Percentiles rank a stretch among this genome's conserved stretches.
phyloP scores from a whole-genome alignment of 208 protist genomes.

The Perkinsela sp. region DNA sequence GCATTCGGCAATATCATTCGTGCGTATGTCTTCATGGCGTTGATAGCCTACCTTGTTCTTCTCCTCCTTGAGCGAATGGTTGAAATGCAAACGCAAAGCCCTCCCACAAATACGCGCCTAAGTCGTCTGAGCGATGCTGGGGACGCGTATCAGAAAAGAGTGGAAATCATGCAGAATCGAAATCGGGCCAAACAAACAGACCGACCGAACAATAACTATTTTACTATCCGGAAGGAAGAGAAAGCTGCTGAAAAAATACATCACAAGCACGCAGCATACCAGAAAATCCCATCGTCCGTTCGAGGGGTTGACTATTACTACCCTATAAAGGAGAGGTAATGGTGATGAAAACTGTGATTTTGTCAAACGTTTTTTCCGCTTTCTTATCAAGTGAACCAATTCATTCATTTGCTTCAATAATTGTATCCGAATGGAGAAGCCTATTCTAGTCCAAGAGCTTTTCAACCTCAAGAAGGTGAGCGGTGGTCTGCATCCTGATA shows the following conservation, averaged over 20 bases:
- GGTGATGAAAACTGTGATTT: too few relatives aligned
- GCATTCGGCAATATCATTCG: background rate
- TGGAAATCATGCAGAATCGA: background rate
- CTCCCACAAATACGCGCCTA: background rate
- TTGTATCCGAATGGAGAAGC: slow-evolving; percentile 13
- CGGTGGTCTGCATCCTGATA: slow-evolving; percentile 61
- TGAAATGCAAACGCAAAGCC: background rate
- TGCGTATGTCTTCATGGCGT: background rate
- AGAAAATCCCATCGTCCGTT: background rate
- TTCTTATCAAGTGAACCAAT: background rate
- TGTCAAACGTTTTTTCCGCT: too few relatives aligned
- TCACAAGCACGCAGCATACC: background rate
- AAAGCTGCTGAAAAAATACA: background rate
- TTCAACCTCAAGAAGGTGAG: slow-evolving; percentile 54
- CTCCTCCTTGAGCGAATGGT: background rate
- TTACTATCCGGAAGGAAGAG: background rate
- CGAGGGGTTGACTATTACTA: background rate
- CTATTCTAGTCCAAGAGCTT: slow-evolving; percentile 15
- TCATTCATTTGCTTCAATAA: background rate
- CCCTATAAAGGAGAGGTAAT: background rate
- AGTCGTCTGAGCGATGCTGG: background rate
- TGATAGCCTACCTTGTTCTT: background rate
- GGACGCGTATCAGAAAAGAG: background rate
- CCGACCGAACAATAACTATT: background rate
- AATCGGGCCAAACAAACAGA: background rate